phyloP scores from a whole-genome alignment of 2,329 filamentous ascomycete species.

The Botryosphaeria dothidea region DNA sequence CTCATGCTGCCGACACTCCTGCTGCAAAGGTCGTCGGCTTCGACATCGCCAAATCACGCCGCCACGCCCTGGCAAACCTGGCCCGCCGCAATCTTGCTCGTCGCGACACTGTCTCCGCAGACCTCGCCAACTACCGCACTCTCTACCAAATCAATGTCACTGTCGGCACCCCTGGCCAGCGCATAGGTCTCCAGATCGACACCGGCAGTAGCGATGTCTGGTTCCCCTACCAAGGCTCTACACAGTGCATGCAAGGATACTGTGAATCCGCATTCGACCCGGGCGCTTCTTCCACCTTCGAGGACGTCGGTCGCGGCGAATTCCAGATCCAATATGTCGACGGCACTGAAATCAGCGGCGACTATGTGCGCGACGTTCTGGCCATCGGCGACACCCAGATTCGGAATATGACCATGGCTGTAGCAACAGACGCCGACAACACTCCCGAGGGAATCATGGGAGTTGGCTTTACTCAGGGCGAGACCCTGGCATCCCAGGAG shows the following conservation, averaged over 20 bases:
- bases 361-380: slow-evolving; percentile 8
- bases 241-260: neutral
- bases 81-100: slow-evolving; percentile 8
- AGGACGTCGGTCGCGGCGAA: neutral
- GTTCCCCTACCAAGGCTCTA: neutral
- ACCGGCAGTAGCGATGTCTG: slow-evolving; percentile 18
- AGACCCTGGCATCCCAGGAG: neutral
- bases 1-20: neutral
- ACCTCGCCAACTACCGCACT: neutral
- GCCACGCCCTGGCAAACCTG: neutral
- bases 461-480: slow-evolving; percentile 9
- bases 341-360: slow-evolving; percentile 8
- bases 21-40: slow-evolving; percentile 14
- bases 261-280: neutral
- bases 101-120: slow-evolving; percentile 3
- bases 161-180: slow-evolving; percentile 20
- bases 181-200: slow-evolving; percentile 14
- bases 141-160: slow-evolving; percentile 20
- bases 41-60: slow-evolving; percentile 4
- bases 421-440: neutral
- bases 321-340: slow-evolving; percentile 18
- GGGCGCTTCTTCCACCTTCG: slow-evolving; percentile 5
- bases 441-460: slow-evolving; percentile 15
- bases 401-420: slow-evolving; percentile 16
- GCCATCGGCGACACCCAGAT: slow-evolving; percentile 11